Evolutionary conservation across 805 yeast genomes (phyloP), one percentile per base, ranked within the genome.

Genomic region (Barnettozyma sp.): DNA sequence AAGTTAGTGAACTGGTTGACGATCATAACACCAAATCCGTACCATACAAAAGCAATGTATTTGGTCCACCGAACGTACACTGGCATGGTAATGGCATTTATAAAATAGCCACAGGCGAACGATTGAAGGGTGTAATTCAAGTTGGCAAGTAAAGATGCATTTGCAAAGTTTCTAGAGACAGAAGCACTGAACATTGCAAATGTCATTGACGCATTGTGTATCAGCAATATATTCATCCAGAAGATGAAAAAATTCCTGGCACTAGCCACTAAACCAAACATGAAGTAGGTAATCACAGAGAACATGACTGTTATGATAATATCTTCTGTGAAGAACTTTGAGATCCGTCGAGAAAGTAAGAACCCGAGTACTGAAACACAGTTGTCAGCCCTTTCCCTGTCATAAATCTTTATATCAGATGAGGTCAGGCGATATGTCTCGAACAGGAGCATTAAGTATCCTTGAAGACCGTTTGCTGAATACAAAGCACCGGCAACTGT

Each of bases 11-110:
- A 85, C 46, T 83, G 78, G 50, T 78, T 81, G 0, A 87, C 68
- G 26, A 70, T 49, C 38, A 78, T 49, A 2, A 77, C 78, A 3
- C 92, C 92, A 56, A 81, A 82, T 0, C 78, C 78, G 51, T 81
- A 85, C 84, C 88, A 86, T 35, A 80, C 66, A 52, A 73, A 82
- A 0, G 90, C 78, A 38, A 78, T 62, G 56, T 82, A 85, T 52
- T 80, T 82, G 5, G 79, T 70, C 95, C 95, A 85, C 23, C 85
- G 66, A 7, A 85, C 94, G 49, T 86, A 86, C 1, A 82, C 94
- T 0, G 94, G 94, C 76, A 84, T 69, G 1, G 73, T 67, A 7
- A 66, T 63, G 1, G 87, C 74, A 54, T 84, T 84, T 13, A 79
- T 80, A 50, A 82, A 84, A 57, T 72, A 83, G 0, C 95, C 95